Conservation (phyloP, 352 stramenopile species). For the Aphanomyces invadans region DNA sequence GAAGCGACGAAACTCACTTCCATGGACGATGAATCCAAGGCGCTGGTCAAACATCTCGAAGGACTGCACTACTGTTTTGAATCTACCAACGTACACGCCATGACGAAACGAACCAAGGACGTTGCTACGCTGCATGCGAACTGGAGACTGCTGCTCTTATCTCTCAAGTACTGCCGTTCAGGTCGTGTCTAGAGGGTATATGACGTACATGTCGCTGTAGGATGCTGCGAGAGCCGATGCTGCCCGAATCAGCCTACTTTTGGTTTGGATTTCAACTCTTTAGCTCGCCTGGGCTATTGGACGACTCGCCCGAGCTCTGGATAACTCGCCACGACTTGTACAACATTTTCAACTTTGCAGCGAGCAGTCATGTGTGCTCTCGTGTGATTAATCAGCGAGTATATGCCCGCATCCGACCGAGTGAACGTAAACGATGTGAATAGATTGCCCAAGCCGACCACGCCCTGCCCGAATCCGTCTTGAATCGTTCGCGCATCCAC, state of each 20-base stretch:
- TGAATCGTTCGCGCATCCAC: neutral
- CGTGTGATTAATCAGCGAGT: constrained; percentile 51
- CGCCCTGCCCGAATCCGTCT: neutral
- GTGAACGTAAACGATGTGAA: neutral
- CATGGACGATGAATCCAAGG: constrained; percentile 24
- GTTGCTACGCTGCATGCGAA: constrained; percentile 35
- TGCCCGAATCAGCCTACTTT: constrained; percentile 46
- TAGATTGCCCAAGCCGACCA: constrained; percentile 19
- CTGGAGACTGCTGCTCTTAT: constrained; percentile 53
- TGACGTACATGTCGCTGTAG: neutral
- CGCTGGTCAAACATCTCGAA: constrained; percentile 49
- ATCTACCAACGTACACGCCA: neutral
- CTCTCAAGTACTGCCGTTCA: constrained; percentile 34
- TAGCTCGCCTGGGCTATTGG: constrained; percentile 42
- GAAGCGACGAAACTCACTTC: constrained; percentile 9
- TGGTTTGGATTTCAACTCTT: constrained; percentile 53
- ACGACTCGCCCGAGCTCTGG: constrained; percentile 32
- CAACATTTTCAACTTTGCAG: constrained; percentile 45
- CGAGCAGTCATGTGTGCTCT: constrained; percentile 40
- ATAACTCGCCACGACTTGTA: constrained; percentile 38
- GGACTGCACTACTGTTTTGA: constrained; percentile 57
- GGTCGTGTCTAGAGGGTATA: neutral
- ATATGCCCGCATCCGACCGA: too few species aligned
- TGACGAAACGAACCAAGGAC: neutral
- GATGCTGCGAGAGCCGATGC: constrained; percentile 52